phyloP scores from a whole-genome alignment of 2,329 filamentous ascomycete genomes.

The Exophiala sideris region DNA sequence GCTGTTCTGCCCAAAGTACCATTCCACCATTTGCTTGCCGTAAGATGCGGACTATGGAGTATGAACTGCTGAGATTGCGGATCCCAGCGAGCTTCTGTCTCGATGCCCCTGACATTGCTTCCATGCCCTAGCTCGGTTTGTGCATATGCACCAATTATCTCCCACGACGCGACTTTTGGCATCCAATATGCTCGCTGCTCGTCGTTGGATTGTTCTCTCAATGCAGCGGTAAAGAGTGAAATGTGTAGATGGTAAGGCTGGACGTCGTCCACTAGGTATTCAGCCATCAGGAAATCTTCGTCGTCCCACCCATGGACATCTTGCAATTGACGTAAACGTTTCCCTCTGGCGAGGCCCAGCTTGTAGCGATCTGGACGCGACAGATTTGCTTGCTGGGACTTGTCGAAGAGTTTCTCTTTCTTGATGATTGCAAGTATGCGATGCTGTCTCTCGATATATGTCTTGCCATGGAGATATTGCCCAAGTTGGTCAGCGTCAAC shows the following conservation, averaged over 20 bases:
- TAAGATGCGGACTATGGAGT: constrained; percentile 50
- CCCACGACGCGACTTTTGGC: constrained; percentile 46
- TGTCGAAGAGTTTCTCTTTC: constrained; percentile 47
- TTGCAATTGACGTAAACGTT: constrained; percentile 45
- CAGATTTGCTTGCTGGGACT: constrained; percentile 48
- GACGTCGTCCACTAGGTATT: constrained; percentile 52
- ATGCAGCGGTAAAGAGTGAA: constrained; percentile 49
- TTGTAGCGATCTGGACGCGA: constrained; percentile 51
- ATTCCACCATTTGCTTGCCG: constrained; percentile 55
- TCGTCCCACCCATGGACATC: constrained; percentile 45
- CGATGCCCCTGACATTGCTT: constrained; percentile 50
- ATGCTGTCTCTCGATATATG: constrained; percentile 47
- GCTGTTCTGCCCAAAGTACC: constrained; percentile 50
- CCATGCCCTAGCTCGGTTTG: constrained; percentile 53
- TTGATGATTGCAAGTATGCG: constrained; percentile 44
- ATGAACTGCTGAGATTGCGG: constrained; percentile 44
- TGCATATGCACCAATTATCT: constrained; percentile 52
- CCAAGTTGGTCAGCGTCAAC: constrained; percentile 42
- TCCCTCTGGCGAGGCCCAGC: constrained; percentile 50
- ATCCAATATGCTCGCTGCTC: constrained; percentile 48
- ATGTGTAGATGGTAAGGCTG: constrained; percentile 51
- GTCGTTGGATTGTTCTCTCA: constrained; percentile 48
- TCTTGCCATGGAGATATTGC: background rate
- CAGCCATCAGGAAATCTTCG: constrained; percentile 49
- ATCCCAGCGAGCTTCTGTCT: constrained; percentile 48